Evolutionary conservation across 2,329 filamentous ascomycete genomes (phyloP).

Genomic region (Mycosphaerella arachidis): DNA sequence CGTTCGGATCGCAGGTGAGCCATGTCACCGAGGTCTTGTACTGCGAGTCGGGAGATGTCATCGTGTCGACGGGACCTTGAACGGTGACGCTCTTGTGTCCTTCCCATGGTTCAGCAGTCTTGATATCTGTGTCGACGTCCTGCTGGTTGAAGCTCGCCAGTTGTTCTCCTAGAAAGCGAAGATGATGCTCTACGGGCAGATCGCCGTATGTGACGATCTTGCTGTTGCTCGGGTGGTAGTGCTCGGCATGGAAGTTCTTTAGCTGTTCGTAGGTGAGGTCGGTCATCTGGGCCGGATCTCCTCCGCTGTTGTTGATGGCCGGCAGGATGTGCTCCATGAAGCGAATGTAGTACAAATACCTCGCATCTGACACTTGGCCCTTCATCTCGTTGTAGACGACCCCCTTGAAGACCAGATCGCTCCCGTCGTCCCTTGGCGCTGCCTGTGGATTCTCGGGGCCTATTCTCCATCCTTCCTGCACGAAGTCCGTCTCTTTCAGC

Average conservation of each 20-base stretch:
- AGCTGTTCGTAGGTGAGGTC: constrained; percentile 89
- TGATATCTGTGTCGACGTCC: constrained; percentile 65
- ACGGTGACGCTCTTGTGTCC: constrained; percentile 65
- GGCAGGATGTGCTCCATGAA: constrained; percentile 95
- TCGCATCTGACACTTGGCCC: constrained; percentile 95
- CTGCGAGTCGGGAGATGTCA: constrained; percentile 81
- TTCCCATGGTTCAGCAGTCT: constrained; percentile 67
- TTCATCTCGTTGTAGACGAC: constrained; percentile 99
- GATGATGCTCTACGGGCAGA: constrained; percentile 76
- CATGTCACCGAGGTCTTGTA: constrained; percentile 92
- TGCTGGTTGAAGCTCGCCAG: constrained; percentile 70
- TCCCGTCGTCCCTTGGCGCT: constrained; percentile 39
- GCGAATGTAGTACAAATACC: constrained; percentile 90
- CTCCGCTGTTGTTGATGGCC: constrained; percentile 91
- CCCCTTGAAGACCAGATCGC: constrained; percentile 83
- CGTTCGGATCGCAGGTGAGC: constrained; percentile 76
- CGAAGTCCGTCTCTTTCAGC: constrained; percentile 85
- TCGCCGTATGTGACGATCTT: constrained; percentile 95
- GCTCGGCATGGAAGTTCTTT: constrained; percentile 78
- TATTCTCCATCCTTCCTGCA: constrained; percentile 94
- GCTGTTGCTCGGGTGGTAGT: constrained; percentile 97
- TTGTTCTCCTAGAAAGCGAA: constrained; percentile 71
- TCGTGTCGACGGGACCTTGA: constrained; percentile 76
- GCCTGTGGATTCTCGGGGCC: constrained; percentile 78
- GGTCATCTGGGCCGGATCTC: constrained; percentile 93